Percentiles rank a stretch among this genome's conserved stretches.
These are phyloP conservation scores for Amniculicola lignicola DNA, from an alignment of 495 filamentous ascomycete genomes.

Conservation along the genomic window DNA sequence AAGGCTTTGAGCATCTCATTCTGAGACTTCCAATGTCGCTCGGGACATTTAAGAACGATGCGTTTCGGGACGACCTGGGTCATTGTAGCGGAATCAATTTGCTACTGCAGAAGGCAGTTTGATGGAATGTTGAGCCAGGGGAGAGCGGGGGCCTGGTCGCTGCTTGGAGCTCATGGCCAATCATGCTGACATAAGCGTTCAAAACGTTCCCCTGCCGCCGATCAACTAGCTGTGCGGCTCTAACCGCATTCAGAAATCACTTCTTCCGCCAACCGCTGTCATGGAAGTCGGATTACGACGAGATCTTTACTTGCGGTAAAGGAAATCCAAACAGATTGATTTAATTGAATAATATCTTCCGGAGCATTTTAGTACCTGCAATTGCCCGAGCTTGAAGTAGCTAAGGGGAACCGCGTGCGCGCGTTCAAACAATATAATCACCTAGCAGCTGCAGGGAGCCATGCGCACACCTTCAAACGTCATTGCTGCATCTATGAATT, in stretches of 20 bases:
- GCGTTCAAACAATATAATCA: too few species aligned
- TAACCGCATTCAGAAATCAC: constrained; percentile 2
- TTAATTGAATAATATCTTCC: too few species aligned
- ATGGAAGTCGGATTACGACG: too few species aligned
- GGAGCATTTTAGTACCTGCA: too few species aligned
- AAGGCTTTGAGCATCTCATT: constrained; percentile 17
- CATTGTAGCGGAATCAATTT: constrained; percentile 5
- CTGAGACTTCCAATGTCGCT: constrained; percentile 12
- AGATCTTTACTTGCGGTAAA: too few species aligned
- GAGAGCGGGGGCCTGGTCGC: constrained; percentile 2
- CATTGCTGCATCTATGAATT: too few species aligned
- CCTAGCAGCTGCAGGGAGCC: too few species aligned
- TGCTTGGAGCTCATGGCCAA: constrained; percentile 1
- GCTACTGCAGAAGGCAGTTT: constrained; percentile 1
- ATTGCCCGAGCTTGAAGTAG: too few species aligned
- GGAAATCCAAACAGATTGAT: too few species aligned
- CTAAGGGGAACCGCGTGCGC: too few species aligned
- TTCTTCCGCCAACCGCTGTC: too few species aligned
- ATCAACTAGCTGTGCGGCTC: constrained; percentile 2
- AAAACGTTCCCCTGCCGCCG: not conserved
- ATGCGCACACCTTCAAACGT: too few species aligned
- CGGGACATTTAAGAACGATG: constrained; percentile 16
- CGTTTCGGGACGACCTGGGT: constrained; percentile 10
- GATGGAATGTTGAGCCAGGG: constrained; percentile 10
- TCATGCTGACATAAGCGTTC: constrained; percentile 1